Conservation (phyloP, 305 asterid species). For the Salvia sclarea region DNA sequence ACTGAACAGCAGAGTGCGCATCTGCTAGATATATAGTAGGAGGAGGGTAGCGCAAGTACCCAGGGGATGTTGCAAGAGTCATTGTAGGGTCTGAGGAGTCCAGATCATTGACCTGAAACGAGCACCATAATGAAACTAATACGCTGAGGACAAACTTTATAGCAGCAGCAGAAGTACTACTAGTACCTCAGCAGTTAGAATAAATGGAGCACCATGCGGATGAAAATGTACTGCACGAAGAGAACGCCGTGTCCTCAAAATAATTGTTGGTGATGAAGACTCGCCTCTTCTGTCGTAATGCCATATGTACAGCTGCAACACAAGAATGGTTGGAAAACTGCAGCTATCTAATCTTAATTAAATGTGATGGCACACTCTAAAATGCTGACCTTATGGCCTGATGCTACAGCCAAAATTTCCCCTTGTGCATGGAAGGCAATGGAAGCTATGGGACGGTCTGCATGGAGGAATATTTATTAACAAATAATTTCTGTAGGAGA, state of each 20-base stretch:
- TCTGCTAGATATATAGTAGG: conserved; percentile 86
- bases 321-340: conserved; percentile 39
- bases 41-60: conserved; percentile 85
- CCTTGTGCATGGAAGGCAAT: conserved; percentile 98
- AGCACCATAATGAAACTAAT: conserved; percentile 31
- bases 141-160: conserved; percentile 18
- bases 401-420: conserved; percentile 91
- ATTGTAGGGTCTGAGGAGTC: conserved; percentile 90
- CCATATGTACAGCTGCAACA: conserved; percentile 86
- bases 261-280: conserved; percentile 72
- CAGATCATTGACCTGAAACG: conserved; percentile 83
- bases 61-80: conserved; percentile 80
- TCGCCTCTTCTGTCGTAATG: conserved; percentile 82
- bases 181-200: conserved; percentile 92
- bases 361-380: conserved; percentile 22
- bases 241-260: conserved; percentile 90
- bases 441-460: conserved; percentile 97
- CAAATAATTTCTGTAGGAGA: conserved; percentile 25
- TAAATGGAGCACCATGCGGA: conserved; percentile 91
- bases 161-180: conserved; percentile 45
- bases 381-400: conserved; percentile 90
- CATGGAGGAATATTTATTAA: conserved; percentile 26
- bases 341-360: conserved; percentile 25
- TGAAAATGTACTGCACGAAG: conserved; percentile 98
- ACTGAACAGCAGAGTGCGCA: conserved; percentile 56